phyloP scores from a whole-genome alignment of 1,284 basidiomycete genomes.

The Boletus chippewaensis region DNA sequence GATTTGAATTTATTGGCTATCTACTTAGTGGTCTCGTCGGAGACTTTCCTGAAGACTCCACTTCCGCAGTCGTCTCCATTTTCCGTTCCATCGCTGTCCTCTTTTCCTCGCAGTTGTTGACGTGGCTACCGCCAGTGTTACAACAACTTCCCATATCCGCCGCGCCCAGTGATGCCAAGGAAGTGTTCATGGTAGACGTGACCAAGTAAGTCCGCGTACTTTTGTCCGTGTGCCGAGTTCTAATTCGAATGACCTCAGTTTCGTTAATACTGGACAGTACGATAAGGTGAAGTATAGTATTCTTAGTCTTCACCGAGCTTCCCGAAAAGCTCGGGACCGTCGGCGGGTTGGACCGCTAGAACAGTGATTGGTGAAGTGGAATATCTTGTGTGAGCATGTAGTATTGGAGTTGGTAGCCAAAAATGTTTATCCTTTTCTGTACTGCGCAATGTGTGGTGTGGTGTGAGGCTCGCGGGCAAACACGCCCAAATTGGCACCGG shows the following conservation, averaged over 20 bases:
- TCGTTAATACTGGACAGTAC: conserved; percentile 54
- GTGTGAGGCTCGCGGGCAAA: conserved; percentile 13
- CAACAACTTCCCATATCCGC: conserved; percentile 62
- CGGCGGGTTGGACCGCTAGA: conserved; percentile 46
- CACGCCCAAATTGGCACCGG: conserved; percentile 26
- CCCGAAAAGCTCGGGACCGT: conserved; percentile 63
- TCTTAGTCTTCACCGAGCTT: conserved; percentile 55
- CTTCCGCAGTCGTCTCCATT: conserved; percentile 70
- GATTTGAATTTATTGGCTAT: conserved; percentile 64
- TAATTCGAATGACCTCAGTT: conserved; percentile 36
- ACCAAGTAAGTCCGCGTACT: conserved; percentile 52
- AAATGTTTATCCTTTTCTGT: conserved; percentile 18
- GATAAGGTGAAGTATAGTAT: conserved; percentile 79
- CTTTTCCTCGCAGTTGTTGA: conserved; percentile 62
- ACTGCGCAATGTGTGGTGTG: neutral
- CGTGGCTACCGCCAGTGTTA: conserved; percentile 69
- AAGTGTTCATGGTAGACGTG: conserved; percentile 68
- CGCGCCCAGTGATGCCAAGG: conserved; percentile 64
- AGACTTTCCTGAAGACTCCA: conserved; percentile 84
- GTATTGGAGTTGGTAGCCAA: conserved; percentile 13
- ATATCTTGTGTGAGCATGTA: neutral
- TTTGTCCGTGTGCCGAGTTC: conserved; percentile 10
- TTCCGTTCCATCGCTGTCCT: conserved; percentile 63
- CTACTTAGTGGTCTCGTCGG: conserved; percentile 76
- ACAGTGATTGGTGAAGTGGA: conserved; percentile 20